Base-by-base conservation (phyloP, 176 grass and related monocot species). In the Avena atlantica region DNA sequence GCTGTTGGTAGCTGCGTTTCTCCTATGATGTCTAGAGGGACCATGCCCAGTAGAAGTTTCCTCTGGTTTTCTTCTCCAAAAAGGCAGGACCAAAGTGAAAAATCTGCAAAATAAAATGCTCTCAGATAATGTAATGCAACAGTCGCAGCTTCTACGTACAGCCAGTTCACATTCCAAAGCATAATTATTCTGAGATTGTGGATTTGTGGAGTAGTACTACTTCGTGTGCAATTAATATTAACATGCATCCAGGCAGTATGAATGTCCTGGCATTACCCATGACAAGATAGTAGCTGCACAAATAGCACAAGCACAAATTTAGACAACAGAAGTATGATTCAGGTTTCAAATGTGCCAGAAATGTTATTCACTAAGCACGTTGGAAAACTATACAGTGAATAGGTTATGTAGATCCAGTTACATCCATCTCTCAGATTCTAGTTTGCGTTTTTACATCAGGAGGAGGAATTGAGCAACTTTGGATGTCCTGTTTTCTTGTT, bases 391-490 rank as follows among this genome's bases (percentile, higher is more conserved):
- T 8, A 85, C 24, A 74, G 45, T 45, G 34, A n/a, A 48, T 12
- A 1, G n/a, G 27, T 19, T 61, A 45, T 52, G 15, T 9, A 86
- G 29, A 82, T 81, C 3, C 7, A 23, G 29, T 78, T 78, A 77
- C 23, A 9, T 45, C 31, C 40, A 24, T 13, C 40, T 42, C 36
- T 52, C 1, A 19, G 34, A 66, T 79, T 51, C 14, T 13, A 51
- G 63, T 58, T 65, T 69, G 51, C 78, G 4, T 34, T 83, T 78
- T 84, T 91, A 92, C 84, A 72, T 88, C 76, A 92, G 42, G 70
- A 81, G 42, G 70, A 81, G 89, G 89, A 91, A 88, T 98, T 98
- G 78, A 96, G 85, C 70, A 98, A 58, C 61, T 96, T 98, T 25
- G 90, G 87, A 24, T 55, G 84, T 57, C 82, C 79, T 8, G 58